Evolutionary conservation across 148 eudicot species (phyloP), one percentile per base, ranked within the genome.

Genomic region (Drosera capensis): DNA sequence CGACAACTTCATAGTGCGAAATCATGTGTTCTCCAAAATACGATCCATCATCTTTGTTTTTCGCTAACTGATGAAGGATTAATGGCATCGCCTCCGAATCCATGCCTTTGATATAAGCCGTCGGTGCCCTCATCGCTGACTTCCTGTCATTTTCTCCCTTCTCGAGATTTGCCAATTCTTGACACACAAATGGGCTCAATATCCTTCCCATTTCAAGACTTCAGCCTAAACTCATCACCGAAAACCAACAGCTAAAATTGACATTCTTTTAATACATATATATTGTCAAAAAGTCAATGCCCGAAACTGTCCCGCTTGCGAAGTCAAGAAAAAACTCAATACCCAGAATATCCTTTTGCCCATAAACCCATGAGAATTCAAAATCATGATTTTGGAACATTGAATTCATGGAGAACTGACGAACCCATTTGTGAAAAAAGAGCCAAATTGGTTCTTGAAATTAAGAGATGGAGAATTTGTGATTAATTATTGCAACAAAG

Each of bases 1-100:
- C 99, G 60, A 90, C 88, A 53, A 81, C 80, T 60, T 84, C 99
- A 42, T 80, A 90, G 24, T 84, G 87, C 0, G 99, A 90, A 54
- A 90, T 84, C 22, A 93, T 73, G 72, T 73, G 75, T 64, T 84
- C 99, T 38, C 88, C 95, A 39, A 68, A 64, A 6, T 81, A 65
- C 8, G 67, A 59, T 30, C 87, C 93, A 3, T 61, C 54, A 37
- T 78, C 74, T 52, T 78, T 80, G 19, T 78, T 78, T 49, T 90
- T 80, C 12, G 99, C 84, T 56, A 90, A 95, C 46, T 79, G 79
- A 55, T 87, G 82, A 54, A 90, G 95, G 72, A 90, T 84, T 37
- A 73, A 55, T 0, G 93, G 95, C n/a, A n/a, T n/a, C n/a, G n/a
- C n/a, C 36, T 84, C 81, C 9, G 88, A 73, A 67, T 90, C 93